Percentiles rank a stretch among this genome's conserved stretches.
Conservation (phyloP, 1,139 yeast genomes). For the Hanseniaspora sp. region DNA sequence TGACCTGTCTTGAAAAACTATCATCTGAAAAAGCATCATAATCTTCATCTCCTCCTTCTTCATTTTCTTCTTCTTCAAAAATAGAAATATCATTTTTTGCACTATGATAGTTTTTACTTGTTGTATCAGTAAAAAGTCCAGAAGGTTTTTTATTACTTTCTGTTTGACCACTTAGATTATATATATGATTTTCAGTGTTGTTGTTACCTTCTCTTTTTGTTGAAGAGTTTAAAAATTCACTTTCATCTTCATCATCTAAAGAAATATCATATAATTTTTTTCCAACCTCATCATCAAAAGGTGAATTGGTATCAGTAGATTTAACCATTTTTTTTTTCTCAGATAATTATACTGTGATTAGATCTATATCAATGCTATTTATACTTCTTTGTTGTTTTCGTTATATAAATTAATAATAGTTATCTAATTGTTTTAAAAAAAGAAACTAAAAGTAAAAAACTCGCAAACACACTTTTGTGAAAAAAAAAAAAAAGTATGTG, state of each 20-base stretch:
- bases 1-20: slow-evolving; percentile 6
- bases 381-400: no score
- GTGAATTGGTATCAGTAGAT: neutral
- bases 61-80: slow-evolving; percentile 1
- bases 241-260: slow-evolving; percentile 8
- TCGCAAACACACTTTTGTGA: no score
- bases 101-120: neutral
- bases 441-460: no score
- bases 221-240: neutral
- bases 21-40: slow-evolving; percentile 7
- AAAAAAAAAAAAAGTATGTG: no score
- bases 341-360: no score
- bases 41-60: neutral
- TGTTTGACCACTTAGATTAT: slow-evolving; percentile 12
- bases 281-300: slow-evolving; percentile 12
- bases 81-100: slow-evolving; percentile 1
- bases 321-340: neutral
- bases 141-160: neutral
- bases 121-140: slow-evolving; percentile 1
- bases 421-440: no score
- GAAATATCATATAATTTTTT: slow-evolving; percentile 10
- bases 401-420: no score
- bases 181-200: neutral
- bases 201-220: neutral
- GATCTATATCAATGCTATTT: no score